phyloP scores from a whole-genome alignment of 164 flowering plant species.

The Liquidambar formosana region DNA sequence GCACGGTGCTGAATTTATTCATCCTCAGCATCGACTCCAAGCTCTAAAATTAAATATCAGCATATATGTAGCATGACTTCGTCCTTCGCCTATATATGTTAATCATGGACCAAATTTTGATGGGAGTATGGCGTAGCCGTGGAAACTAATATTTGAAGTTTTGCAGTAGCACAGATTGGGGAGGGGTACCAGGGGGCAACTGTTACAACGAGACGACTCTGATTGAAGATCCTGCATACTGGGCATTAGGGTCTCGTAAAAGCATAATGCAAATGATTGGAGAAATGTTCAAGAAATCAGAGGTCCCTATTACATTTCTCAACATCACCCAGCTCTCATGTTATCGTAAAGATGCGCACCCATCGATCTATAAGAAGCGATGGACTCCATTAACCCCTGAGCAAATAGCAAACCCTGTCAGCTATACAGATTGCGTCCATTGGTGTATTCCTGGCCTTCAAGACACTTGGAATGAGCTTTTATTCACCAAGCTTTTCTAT shows the following conservation, averaged over 20 bases:
- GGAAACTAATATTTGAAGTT: background rate
- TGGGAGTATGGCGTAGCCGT: too few relatives aligned
- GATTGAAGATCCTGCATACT: constrained; percentile 66
- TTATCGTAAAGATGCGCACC: constrained; percentile 86
- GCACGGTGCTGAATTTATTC: too few relatives aligned
- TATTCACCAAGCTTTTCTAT: constrained; percentile 75
- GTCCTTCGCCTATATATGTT: too few relatives aligned
- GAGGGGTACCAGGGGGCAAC: constrained; percentile 54
- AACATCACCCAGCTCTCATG: constrained; percentile 89
- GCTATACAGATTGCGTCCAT: constrained; percentile 86
- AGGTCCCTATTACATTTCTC: constrained; percentile 64
- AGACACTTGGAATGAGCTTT: constrained; percentile 94
- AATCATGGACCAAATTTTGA: too few relatives aligned
- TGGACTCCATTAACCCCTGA: constrained; percentile 75
- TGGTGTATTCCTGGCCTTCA: constrained; percentile 97
- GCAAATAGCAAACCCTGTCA: constrained; percentile 71
- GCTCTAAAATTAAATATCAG: too few relatives aligned
- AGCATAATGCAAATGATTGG: constrained; percentile 74
- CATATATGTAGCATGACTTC: too few relatives aligned
- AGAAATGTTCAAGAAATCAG: constrained; percentile 55
- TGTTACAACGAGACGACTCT: constrained; percentile 73
- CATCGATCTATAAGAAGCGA: constrained; percentile 88
- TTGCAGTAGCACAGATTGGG: constrained; percentile 81
- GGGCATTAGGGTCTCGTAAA: constrained; percentile 60
- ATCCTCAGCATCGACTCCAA: too few relatives aligned